Evolutionary conservation across 495 filamentous ascomycete genomes (phyloP), one percentile per base, ranked within the genome.

Genomic region (Collariella sp.): DNA sequence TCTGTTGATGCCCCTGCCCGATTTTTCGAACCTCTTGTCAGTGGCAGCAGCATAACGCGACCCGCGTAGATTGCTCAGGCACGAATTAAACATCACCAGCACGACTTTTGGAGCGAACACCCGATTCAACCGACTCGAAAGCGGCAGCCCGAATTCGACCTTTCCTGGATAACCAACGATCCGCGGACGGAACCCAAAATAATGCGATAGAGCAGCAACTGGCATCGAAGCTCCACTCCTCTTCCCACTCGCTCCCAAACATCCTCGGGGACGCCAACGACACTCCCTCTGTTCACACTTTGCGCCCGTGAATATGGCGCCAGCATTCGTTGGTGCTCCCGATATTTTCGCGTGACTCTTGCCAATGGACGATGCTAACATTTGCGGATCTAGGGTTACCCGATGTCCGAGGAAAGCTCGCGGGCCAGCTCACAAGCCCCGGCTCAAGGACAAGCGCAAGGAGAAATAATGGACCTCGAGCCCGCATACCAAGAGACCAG

Each of bases 401-500:
- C 59, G 20, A 49, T 36, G 24, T 62, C 61, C 11, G 51, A 58
- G 23, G 51, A 50, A 22, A 62, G 58, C 53, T 62, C 57, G 13
- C 55, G 55, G 11, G 40, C 53, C 10, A 39, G 50, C 15, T 44
- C 61, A 15, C 54, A 47, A 41, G 64, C 58, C 26, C 63, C 47
- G 18, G 38, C 29, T 18, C 61, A 43, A 62, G 65, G 65, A 41
- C 41, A 53, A 10, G 15, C 46, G 23, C 42, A 59, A 5, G 59
- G 65, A 18, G 56, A 62, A 39, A 62, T 69, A 55, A 55, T 59
- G 18, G 56, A 63, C 11, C 59, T 67, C 42, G 60, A 65, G 43
- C 47, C 54, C 11, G 60, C 65, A 7, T 66, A 67, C 36, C 61
- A 61, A 44, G 52, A 62, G 38, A 59, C 48, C 61, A 56, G 44